Evolutionary conservation across 768 basidiomycete species (phyloP).

Genomic region (Boletus coccyginus): DNA sequence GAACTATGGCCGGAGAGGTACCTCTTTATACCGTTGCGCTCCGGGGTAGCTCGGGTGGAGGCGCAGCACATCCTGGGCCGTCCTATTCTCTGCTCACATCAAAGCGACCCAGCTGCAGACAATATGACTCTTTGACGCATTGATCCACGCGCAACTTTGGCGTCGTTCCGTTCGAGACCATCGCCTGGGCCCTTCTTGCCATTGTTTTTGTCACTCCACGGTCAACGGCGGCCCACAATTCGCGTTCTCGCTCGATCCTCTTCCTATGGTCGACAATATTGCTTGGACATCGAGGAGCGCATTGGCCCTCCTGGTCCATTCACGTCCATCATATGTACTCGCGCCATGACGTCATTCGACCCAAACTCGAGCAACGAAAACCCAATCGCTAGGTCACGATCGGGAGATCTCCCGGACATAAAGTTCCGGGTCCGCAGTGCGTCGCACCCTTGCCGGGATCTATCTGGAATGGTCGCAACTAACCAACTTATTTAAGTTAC

Average conservation of each 20-base stretch:
- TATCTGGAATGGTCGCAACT: no score
- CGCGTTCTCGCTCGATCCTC: not conserved
- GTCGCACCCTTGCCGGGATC: no score
- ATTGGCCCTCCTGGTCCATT: no score
- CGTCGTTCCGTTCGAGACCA: not conserved
- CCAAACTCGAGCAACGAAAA: not conserved
- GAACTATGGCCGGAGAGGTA: not conserved
- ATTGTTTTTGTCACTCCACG: not conserved
- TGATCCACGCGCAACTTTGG: not conserved
- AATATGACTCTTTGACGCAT: no score
- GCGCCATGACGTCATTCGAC: not conserved
- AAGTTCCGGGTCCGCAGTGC: no score
- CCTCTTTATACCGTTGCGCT: constrained; percentile 3
- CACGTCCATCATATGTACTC: not conserved
- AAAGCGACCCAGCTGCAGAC: not conserved
- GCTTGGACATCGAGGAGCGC: no score
- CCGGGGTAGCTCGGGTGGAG: not conserved
- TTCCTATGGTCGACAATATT: not conserved
- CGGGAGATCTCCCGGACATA: no score
- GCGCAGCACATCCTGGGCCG: not conserved
- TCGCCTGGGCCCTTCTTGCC: not conserved
- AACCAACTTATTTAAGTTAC: no score
- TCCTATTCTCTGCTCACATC: no score
- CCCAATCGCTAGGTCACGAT: no score
- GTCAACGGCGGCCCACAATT: not conserved